Evolutionary conservation across 805 yeast species (phyloP), one percentile per base, ranked within the genome.

Genomic region (Kodamaea kaohsiungensis): DNA sequence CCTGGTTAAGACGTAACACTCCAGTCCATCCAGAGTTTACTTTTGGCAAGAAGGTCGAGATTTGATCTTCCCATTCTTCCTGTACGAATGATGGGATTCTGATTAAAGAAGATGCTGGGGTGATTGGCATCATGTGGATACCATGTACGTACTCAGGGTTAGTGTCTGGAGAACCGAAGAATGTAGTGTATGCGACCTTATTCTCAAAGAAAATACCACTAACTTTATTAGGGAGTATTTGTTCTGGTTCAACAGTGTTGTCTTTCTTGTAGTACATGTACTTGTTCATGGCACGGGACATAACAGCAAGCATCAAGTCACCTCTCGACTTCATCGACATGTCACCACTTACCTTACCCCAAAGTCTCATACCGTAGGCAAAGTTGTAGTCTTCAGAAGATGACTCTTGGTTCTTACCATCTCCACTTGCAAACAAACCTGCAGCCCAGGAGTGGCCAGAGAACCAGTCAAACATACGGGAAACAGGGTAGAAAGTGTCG

Each of bases 11-110:
- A 66, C 69, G 67, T 54, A 78, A 60, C 22, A 79, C 79, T 19
- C 93, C 91, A 40, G 77, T 76, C 95, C 93, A 88, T 9, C 83
- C 83, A 56, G 76, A 80, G n/a, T 78, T 72, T 7, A 85, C 70
- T 1, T 62, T 58, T 25, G 63, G 75, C 16, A 80, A 74, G 22
- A 82, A 64, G 0, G 66, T 46, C 9, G 62, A 37, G 25, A 66
- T 56, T 27, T 58, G 59, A 22, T 60, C 59, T n/a, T 51, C 25
- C 69, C 69, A 65, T 51, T 65, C 68, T 47, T 63, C 56, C 53
- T 62, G 27, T 69, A 63, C 59, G 43, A 51, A 65, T 2, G 56
- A 46, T 7, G 61, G 53, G 12, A 55, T 54, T 55, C 68, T 57
- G 45, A 63, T 55, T 50, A 63, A 52, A 3, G 63, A 58, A 9